These are phyloP conservation scores for Stentor coeruleus DNA, from an alignment of 73 alveolate species.

Conservation along the genomic window DNA sequence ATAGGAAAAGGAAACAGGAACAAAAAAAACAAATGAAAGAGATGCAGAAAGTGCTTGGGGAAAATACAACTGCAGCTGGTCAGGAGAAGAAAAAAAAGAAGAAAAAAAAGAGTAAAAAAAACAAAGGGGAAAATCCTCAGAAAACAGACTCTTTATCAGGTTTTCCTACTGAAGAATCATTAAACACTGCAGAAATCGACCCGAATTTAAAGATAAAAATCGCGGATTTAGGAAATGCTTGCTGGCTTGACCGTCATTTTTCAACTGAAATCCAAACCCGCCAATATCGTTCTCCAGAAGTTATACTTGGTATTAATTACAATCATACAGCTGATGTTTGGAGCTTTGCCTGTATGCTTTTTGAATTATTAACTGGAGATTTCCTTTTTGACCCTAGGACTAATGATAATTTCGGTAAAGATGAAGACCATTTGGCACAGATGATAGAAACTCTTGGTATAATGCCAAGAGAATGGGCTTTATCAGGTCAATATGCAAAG, in stretches of 20 bases:
- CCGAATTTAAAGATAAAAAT: slow-evolving; percentile 45
- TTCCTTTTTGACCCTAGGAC: slow-evolving; percentile 88
- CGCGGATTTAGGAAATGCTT: slow-evolving; percentile 91
- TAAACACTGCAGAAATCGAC: background rate
- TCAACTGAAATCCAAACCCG: slow-evolving; percentile 91
- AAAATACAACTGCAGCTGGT: background rate
- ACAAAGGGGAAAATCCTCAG: background rate
- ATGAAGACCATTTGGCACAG: slow-evolving; percentile 80
- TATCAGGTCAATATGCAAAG: slow-evolving; percentile 49
- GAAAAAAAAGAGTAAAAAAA: background rate
- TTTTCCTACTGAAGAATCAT: background rate
- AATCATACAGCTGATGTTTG: slow-evolving; percentile 90
- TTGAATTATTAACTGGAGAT: slow-evolving; percentile 96
- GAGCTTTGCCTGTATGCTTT: slow-evolving; percentile 92
- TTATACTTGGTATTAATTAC: slow-evolving; percentile 81
- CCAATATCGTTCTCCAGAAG: slow-evolving; percentile 64
- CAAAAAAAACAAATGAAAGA: background rate
- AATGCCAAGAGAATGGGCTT: slow-evolving; percentile 59
- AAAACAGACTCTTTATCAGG: no score
- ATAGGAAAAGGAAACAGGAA: background rate
- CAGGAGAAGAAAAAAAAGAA: background rate
- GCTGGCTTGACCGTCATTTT: slow-evolving; percentile 89
- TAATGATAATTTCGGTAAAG: slow-evolving; percentile 48
- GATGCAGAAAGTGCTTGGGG: slow-evolving; percentile 31
- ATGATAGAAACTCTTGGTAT: slow-evolving; percentile 67